These are phyloP conservation scores for Citrullus colocynthis DNA, from an alignment of 306 rosid genomes.

Conservation along the genomic window DNA sequence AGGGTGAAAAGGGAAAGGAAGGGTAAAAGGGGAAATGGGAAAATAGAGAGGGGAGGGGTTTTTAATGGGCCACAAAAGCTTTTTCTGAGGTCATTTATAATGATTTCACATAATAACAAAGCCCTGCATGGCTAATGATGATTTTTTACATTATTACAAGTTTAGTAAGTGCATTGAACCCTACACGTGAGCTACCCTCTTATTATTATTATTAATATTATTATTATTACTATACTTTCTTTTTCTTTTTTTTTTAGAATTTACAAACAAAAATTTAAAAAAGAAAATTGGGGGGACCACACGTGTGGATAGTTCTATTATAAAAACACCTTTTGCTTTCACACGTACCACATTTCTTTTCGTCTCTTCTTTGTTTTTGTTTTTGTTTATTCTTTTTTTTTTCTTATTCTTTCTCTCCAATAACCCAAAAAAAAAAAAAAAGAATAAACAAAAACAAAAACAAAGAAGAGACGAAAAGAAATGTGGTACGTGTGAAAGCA, in stretches of 20 bases:
- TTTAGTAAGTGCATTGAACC: conserved; percentile 76
- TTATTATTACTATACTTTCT: neutral
- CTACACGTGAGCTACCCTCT: conserved; percentile 70
- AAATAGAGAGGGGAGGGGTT: neutral
- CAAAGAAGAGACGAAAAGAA: neutral
- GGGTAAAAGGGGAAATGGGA: conserved; percentile 1
- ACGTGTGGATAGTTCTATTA: conserved; percentile 2
- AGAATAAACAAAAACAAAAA: too few relatives aligned
- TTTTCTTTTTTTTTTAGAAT: neutral
- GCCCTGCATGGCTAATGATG: conserved; percentile 95
- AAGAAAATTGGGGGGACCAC: conserved; percentile 46
- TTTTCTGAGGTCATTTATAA: conserved; percentile 70
- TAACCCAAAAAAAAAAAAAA: neutral
- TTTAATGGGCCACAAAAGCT: neutral
- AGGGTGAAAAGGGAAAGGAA: neutral
- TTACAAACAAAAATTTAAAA: too few relatives aligned
- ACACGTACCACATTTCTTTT: conserved; percentile 2
- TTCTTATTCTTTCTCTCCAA: neutral
- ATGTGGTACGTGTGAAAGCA: neutral
- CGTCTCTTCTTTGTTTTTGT: neutral
- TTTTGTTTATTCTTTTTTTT: too few relatives aligned
- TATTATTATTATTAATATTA: too few relatives aligned
- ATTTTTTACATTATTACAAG: conserved; percentile 69
- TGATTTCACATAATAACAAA: conserved; percentile 90
- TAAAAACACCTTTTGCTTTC: neutral